These are phyloP conservation scores for Poterioochromonas sp. DNA, from an alignment of 352 stramenopile species.

Conservation along the genomic window DNA sequence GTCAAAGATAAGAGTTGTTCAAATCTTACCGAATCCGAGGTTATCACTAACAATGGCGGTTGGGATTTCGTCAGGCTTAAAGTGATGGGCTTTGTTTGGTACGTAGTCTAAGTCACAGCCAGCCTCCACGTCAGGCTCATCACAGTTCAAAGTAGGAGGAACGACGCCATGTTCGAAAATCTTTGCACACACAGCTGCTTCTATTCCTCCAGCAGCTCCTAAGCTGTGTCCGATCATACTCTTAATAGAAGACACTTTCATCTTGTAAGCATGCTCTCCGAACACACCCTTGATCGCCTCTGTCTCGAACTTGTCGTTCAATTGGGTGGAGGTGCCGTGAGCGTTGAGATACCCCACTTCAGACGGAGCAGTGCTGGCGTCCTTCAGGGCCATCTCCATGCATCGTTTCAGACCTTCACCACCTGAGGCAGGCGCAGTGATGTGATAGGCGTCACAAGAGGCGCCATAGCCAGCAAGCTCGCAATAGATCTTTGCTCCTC, in stretches of 20 bases:
- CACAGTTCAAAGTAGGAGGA: constrained; percentile 80
- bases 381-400: constrained; percentile 77
- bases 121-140: constrained; percentile 21
- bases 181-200: constrained; percentile 88
- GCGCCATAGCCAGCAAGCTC: constrained; percentile 88
- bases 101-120: constrained; percentile 28
- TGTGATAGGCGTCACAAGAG: constrained; percentile 90
- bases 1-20: not conserved
- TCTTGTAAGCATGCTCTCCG: not conserved
- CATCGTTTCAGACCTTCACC: constrained; percentile 59
- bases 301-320: constrained; percentile 88
- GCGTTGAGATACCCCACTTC: constrained; percentile 93
- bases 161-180: constrained; percentile 73
- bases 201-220: constrained; percentile 85
- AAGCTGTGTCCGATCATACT: constrained; percentile 86
- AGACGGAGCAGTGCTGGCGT: constrained; percentile 55
- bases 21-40: constrained; percentile 9
- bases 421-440: constrained; percentile 57
- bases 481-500: constrained; percentile 77
- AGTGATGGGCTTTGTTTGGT: not conserved
- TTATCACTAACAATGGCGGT: constrained; percentile 16
- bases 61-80: not conserved
- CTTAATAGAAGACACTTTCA: constrained; percentile 64
- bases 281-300: constrained; percentile 70
- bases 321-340: constrained; percentile 90